Conservation (phyloP, 2,329 filamentous ascomycete species). For the Pyrenochaeta sp. region DNA sequence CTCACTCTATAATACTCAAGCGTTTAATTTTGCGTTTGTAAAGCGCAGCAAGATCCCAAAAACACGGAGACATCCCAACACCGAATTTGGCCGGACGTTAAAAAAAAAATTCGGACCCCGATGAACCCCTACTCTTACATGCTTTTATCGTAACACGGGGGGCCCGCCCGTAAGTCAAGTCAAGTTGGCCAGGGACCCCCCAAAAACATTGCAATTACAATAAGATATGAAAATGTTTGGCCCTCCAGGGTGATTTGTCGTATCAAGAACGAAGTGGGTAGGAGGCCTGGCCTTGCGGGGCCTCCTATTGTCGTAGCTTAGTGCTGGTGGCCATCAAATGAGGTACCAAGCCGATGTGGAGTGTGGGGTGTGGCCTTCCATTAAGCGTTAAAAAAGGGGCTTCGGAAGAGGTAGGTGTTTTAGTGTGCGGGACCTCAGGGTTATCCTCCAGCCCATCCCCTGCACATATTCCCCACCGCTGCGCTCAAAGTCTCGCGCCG, state of each 20-base stretch:
- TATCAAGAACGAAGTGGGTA: slow-evolving; percentile 7
- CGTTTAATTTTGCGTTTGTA: neutral
- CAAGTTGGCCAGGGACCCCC: slow-evolving; percentile 6
- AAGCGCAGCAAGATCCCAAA: neutral
- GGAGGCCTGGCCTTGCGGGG: slow-evolving; percentile 1
- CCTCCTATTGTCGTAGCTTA: neutral
- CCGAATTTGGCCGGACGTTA: slow-evolving; percentile 14
- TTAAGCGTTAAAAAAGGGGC: neutral
- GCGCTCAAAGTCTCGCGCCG: slow-evolving; percentile 3
- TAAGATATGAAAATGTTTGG: slow-evolving; percentile 22
- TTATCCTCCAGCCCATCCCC: neutral
- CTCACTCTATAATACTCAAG: no score
- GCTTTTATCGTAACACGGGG: slow-evolving; percentile 32
- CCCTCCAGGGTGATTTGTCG: slow-evolving; percentile 5
- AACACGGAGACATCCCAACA: slow-evolving; percentile 14
- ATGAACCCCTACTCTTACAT: slow-evolving; percentile 25
- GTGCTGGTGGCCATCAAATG: no score
- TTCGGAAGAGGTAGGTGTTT: neutral
- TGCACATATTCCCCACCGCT: neutral
- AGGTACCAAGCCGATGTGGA: neutral
- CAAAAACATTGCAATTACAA: slow-evolving; percentile 31
- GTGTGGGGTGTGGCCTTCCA: neutral
- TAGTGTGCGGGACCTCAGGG: neutral
- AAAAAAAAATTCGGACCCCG: slow-evolving; percentile 12
- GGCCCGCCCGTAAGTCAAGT: slow-evolving; percentile 7